These are phyloP conservation scores for Sporisorium exsertum DNA, from an alignment of 1,284 basidiomycete species.

Conservation along the genomic window DNA sequence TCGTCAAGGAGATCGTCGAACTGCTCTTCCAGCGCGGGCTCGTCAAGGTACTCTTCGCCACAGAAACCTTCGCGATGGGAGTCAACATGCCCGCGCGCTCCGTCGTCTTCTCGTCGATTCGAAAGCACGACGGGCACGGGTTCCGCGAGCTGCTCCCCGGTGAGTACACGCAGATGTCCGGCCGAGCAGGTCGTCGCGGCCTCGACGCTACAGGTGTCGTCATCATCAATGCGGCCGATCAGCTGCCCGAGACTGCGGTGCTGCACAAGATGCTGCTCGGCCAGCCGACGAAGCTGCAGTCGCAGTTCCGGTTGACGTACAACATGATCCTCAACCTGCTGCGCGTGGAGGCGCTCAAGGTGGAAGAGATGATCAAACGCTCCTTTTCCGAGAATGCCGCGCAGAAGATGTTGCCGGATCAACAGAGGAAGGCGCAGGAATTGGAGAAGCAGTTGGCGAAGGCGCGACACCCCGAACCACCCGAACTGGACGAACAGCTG, in stretches of 20 bases:
- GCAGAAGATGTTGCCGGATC: constrained; percentile 90
- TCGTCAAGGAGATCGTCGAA: constrained; percentile 94
- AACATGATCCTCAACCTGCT: constrained; percentile 99
- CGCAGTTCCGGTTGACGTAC: constrained; percentile 97
- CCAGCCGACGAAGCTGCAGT: constrained; percentile 88
- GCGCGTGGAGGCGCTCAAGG: constrained; percentile 92
- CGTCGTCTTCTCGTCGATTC: constrained; percentile 93
- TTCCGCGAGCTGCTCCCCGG: constrained; percentile 79
- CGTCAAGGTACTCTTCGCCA: constrained; percentile 97
- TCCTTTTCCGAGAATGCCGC: constrained; percentile 98
- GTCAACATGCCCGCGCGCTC: constrained; percentile 99
- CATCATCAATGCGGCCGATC: constrained; percentile 82
- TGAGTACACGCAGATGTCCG: constrained; percentile 97
- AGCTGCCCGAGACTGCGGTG: constrained; percentile 77
- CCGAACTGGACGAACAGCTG: constrained; percentile 75
- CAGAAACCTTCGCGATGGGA: constrained; percentile 97
- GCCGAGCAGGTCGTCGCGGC: constrained; percentile 94
- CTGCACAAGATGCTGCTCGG: constrained; percentile 90
- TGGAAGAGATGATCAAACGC: constrained; percentile 99
- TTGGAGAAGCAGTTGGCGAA: constrained; percentile 78
- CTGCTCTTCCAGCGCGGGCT: constrained; percentile 94
- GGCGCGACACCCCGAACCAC: constrained; percentile 77
- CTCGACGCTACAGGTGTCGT: constrained; percentile 96
- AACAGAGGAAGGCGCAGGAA: constrained; percentile 82
- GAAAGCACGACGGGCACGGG: constrained; percentile 93